phyloP scores from a whole-genome alignment of 208 protist species.

The Acanthamoeba healyi region DNA sequence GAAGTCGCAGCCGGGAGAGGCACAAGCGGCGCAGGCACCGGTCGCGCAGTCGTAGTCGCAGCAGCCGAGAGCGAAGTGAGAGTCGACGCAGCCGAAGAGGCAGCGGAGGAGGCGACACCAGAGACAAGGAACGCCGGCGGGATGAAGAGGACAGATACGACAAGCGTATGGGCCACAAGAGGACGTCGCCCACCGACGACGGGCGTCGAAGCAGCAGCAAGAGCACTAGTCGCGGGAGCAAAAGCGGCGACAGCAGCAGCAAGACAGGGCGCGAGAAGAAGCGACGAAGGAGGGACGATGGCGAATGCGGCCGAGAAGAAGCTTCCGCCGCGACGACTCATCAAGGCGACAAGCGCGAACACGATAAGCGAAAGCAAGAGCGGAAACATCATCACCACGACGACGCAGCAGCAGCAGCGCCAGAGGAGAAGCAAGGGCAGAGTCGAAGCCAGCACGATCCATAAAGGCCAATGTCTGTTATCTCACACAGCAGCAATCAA shows the following conservation, averaged over 20 bases:
- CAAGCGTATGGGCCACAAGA: too few relatives aligned
- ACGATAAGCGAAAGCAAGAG: too few relatives aligned
- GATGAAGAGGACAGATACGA: too few relatives aligned
- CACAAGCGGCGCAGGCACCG: background rate
- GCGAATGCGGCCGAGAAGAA: background rate
- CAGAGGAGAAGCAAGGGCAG: background rate
- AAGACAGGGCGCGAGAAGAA: background rate
- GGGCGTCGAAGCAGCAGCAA: too few relatives aligned
- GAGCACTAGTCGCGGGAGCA: background rate
- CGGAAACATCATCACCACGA: too few relatives aligned
- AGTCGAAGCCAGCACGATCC: background rate
- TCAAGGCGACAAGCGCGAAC: background rate
- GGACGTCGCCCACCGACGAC: too few relatives aligned
- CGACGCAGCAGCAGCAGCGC: background rate
- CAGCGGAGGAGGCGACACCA: too few relatives aligned
- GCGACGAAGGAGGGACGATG: background rate
- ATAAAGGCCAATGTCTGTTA: background rate
- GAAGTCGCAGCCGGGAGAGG: background rate
- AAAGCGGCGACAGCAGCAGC: background rate
- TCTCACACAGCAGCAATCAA: too few relatives aligned
- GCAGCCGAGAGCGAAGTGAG: background rate
- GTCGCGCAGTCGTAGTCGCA: background rate
- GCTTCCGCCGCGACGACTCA: too few relatives aligned
- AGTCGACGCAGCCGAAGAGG: background rate
- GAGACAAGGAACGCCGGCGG: too few relatives aligned